Evolutionary conservation across 176 grass and related monocot genomes (phyloP), one percentile per base, ranked within the genome.

Genomic region (Eleusine indica): DNA sequence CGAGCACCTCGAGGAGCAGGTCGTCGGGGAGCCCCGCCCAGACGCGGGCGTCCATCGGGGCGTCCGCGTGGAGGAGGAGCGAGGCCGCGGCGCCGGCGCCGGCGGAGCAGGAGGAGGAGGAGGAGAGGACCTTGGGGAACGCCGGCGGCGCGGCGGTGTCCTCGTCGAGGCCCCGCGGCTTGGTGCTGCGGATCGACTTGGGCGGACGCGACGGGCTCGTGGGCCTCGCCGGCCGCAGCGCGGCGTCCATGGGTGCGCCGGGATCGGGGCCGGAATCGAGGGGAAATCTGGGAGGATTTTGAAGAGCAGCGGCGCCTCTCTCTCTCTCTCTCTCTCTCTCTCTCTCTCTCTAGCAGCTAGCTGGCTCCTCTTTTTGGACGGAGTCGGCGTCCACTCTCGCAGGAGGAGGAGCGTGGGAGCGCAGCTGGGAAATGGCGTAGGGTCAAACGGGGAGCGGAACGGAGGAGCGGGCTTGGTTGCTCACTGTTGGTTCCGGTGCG

Each of bases 131-230:
- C 77, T 80, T 83, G 63, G 87, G 39, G 43, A 88, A 84, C 14
- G 87, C 77, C 48, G 74, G 87, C 62, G 84, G 89, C 58, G 92
- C 88, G 30, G 91, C 90, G 39, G 92, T 92, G 84, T 97, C 95
- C 85, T 97, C 95, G 80, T 94, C 92, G 49, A 97, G 84, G 0
- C 95, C 95, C 16, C 92, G 92, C 53, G 92, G 95, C 86, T 91
- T 86, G 21, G 92, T 97, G 79, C 91, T 96, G 22, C 85, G 85
- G 53, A 95, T 90, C 76, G 80, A 83, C 88, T 92, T 96, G 66
- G 91, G 92, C 40, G 93, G 84, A 22, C 86, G 86, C 30, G 92
- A 94, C 60, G 92, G 94, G 71, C 90, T 90, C 44, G 87, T 97
- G 57, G 88, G 87, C 22, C 86, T 79, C 19, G 91, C 67, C 32